Evolutionary conservation across 768 basidiomycete genomes (phyloP), one percentile per base, ranked within the genome.

Genomic region (Lactarius psammicola): DNA sequence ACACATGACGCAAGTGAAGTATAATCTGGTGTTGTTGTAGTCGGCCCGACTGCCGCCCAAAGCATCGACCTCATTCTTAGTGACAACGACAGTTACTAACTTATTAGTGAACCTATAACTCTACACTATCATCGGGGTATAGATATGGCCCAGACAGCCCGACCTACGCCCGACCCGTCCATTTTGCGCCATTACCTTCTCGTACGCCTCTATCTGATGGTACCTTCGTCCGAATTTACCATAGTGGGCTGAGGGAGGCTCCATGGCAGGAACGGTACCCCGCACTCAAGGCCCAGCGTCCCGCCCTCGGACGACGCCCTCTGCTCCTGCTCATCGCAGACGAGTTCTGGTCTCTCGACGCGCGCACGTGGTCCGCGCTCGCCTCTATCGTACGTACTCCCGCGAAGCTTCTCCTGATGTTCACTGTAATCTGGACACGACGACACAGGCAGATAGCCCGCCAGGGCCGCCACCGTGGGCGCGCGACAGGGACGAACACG

Each of bases 401-500:
- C 4, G 10, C 49, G 10, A 38, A 15, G 36, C 49, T 51, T 26
- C 49, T 51, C 49, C 49, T 26, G n/a, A 26, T 23, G 9, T 20
- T 0, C 8, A 49, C 23, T 49, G 46, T 26, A 51, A n/a, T n/a
- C n/a, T n/a, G n/a, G 2, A 51, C 26, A 18, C n/a, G 20, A 18
- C 11, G 31, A 18, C 28, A 33, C 54, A 42, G 44, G 31, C 23
- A 23, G 59, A 34, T 15, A n/a, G 34, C 23, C 31, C 11, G 56
- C 17, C 31, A 26, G 33, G n/a, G 18, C 55, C 55, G 74, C 72
- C 60, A 65, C 69, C 46, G 71, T 65, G 8, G 87, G 87, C 71
- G 72, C 74, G 10, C 20, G 89, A 90, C 74, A 83, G 83, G 1
- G 72, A 83, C 65, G 88, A 90, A 73, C 72, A 71, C 13, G 67